Percentiles rank a stretch among this genome's conserved stretches.
Conservation (phyloP, 176 grass and related monocot species). For the Triticum dicoccoides region DNA sequence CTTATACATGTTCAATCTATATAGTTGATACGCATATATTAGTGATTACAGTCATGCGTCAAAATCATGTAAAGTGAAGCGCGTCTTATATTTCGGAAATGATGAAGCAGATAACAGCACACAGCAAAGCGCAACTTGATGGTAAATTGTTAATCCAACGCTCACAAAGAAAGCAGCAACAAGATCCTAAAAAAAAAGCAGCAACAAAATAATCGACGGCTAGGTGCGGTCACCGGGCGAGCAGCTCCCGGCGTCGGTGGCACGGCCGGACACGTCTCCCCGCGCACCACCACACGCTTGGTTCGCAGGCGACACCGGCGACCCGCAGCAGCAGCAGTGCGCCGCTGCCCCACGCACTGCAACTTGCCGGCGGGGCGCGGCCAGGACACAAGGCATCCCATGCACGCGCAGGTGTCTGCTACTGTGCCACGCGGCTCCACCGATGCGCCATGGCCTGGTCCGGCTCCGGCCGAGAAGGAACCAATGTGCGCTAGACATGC, state of each 20-base stretch:
- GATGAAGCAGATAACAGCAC: too few species aligned
- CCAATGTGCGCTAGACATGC: not conserved
- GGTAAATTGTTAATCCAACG: not conserved
- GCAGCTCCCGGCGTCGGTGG: not conserved
- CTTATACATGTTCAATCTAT: too few species aligned
- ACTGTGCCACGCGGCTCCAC: not conserved
- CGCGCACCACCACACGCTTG: not conserved
- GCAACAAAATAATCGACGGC: not conserved
- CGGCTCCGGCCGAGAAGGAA: not conserved
- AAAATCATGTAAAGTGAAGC: too few species aligned
- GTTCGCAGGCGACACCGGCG: not conserved
- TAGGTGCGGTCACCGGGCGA: not conserved
- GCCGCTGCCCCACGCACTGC: not conserved
- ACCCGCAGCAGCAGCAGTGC: not conserved
- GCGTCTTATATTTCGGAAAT: too few species aligned
- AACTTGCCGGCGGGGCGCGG: not conserved
- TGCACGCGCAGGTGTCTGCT: not conserved
- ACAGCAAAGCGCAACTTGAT: too few species aligned
- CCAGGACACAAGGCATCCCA: not conserved
- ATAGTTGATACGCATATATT: too few species aligned
- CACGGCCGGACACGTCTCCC: not conserved
- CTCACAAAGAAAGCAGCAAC: not conserved
- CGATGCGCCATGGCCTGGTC: not conserved
- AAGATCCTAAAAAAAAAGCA: not conserved
- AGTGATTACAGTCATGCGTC: too few species aligned